These are phyloP conservation scores for Exsudoporus frostii DNA, from an alignment of 768 basidiomycete species.

Conservation along the genomic window DNA sequence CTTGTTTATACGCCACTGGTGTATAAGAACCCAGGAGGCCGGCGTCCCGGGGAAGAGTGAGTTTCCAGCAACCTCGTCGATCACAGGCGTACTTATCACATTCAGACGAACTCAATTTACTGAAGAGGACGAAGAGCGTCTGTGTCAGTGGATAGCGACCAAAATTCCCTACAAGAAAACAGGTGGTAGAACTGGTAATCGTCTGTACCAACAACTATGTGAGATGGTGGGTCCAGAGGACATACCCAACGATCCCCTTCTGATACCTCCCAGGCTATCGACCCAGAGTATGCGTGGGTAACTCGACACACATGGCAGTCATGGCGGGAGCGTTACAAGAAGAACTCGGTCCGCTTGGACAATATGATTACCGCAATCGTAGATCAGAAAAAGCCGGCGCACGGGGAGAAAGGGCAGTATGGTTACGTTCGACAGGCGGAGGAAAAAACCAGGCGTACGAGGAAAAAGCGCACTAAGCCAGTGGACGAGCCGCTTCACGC, in stretches of 20 bases:
- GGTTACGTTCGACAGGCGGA: slow-evolving; percentile 77
- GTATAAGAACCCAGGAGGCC: slow-evolving; percentile 81
- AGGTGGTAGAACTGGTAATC: slow-evolving; percentile 78
- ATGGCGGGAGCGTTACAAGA: slow-evolving; percentile 88
- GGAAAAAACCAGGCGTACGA: slow-evolving; percentile 57
- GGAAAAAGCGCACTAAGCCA: slow-evolving; percentile 45
- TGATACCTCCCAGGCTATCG: slow-evolving; percentile 43
- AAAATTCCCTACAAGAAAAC: slow-evolving; percentile 85
- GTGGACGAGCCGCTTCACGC: slow-evolving; percentile 22
- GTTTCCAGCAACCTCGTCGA: slow-evolving; percentile 18
- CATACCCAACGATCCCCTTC: neutral
- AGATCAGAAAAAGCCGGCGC: slow-evolving; percentile 61
- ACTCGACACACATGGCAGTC: slow-evolving; percentile 85
- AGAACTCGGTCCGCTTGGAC: slow-evolving; percentile 69
- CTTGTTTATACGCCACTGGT: slow-evolving; percentile 71
- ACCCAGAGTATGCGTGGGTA: slow-evolving; percentile 79
- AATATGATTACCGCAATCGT: slow-evolving; percentile 61
- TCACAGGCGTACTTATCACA: neutral
- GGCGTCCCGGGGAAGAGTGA: slow-evolving; percentile 79
- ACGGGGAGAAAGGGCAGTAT: slow-evolving; percentile 78
- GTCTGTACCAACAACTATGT: slow-evolving; percentile 77
- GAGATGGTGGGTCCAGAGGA: slow-evolving; percentile 50
- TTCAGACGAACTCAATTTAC: slow-evolving; percentile 74
- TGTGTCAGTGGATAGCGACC: slow-evolving; percentile 76
- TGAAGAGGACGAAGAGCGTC: slow-evolving; percentile 68